Evolutionary conservation across 441 rosid species (phyloP).

Genomic region (Jatropha multifida): DNA sequence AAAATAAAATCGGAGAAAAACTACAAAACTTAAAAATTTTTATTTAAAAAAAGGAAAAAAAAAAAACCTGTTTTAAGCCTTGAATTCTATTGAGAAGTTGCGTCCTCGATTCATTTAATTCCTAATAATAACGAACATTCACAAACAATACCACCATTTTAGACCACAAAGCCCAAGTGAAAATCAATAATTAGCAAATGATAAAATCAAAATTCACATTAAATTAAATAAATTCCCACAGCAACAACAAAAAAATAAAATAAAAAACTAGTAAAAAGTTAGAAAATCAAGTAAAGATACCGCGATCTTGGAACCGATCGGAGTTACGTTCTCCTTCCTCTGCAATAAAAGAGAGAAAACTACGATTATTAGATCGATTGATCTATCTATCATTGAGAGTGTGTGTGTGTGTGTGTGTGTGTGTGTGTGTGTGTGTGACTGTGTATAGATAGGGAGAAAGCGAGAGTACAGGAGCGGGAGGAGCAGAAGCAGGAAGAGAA

Average conservation of each 20-base stretch:
- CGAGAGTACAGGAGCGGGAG: constrained; percentile 42
- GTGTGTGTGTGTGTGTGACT: no score
- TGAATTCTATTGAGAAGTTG: constrained; percentile 80
- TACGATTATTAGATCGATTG: background rate
- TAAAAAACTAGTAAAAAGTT: background rate
- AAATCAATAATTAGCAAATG: background rate
- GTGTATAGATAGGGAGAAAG: constrained; percentile 5
- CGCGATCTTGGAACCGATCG: constrained; percentile 60
- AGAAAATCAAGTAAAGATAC: constrained; percentile 28
- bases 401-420: no score
- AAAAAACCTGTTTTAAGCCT: constrained; percentile 75
- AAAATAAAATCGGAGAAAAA: background rate
- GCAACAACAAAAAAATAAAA: background rate
- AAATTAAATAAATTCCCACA: background rate
- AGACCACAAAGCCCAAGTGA: background rate
- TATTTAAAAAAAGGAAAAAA: no score
- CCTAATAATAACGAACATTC: constrained; percentile 35
- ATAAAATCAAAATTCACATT: background rate
- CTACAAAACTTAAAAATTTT: background rate
- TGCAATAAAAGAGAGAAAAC: constrained; percentile 34
- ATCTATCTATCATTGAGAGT: background rate
- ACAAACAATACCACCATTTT: background rate
- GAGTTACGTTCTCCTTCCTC: constrained; percentile 68
- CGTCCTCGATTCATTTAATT: constrained; percentile 76
- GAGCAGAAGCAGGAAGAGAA: constrained; percentile 43